phyloP scores from a whole-genome alignment of 2,329 filamentous ascomycete genomes.

The Xylaria sp. region DNA sequence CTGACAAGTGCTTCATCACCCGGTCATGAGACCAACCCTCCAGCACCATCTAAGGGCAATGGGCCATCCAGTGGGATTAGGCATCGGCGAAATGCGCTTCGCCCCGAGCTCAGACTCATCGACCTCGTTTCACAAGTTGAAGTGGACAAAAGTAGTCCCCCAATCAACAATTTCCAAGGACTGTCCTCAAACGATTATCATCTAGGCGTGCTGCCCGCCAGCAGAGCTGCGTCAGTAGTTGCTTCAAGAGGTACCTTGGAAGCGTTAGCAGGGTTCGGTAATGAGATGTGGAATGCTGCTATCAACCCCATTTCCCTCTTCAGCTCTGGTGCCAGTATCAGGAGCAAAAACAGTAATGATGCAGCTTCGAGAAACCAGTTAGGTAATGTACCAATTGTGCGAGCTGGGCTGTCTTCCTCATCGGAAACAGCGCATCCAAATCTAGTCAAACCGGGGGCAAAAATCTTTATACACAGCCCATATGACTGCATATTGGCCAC shows the following conservation, averaged over 20 bases:
- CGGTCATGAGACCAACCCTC: slow-evolving; percentile 50
- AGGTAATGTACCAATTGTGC: slow-evolving; percentile 45
- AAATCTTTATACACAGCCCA: slow-evolving; percentile 94
- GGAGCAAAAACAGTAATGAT: slow-evolving; percentile 65
- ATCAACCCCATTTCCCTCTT: slow-evolving; percentile 88
- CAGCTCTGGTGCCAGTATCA: slow-evolving; percentile 81
- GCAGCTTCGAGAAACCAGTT: slow-evolving; percentile 57
- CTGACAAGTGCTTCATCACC: slow-evolving; percentile 38
- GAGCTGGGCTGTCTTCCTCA: slow-evolving; percentile 34
- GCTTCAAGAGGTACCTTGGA: slow-evolving; percentile 76
- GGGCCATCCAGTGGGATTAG: slow-evolving; percentile 70
- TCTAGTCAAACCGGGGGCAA: slow-evolving; percentile 59
- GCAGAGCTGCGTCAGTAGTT: slow-evolving; percentile 66
- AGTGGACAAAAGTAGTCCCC: slow-evolving; percentile 84
- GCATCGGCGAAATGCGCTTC: slow-evolving; percentile 77
- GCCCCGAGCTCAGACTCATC: slow-evolving; percentile 89
- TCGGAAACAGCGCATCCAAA: slow-evolving; percentile 56
- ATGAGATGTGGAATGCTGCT: slow-evolving; percentile 88
- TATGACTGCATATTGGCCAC: slow-evolving; percentile 96
- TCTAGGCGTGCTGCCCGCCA: slow-evolving; percentile 80
- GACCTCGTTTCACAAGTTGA: slow-evolving; percentile 87
- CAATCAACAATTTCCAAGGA: slow-evolving; percentile 83
- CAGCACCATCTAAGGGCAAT: slow-evolving; percentile 56
- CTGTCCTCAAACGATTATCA: slow-evolving; percentile 92
- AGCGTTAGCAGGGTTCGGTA: slow-evolving; percentile 71